phyloP scores from a whole-genome alignment of 306 rosid species.

The Cyamopsis tetragonoloba region DNA sequence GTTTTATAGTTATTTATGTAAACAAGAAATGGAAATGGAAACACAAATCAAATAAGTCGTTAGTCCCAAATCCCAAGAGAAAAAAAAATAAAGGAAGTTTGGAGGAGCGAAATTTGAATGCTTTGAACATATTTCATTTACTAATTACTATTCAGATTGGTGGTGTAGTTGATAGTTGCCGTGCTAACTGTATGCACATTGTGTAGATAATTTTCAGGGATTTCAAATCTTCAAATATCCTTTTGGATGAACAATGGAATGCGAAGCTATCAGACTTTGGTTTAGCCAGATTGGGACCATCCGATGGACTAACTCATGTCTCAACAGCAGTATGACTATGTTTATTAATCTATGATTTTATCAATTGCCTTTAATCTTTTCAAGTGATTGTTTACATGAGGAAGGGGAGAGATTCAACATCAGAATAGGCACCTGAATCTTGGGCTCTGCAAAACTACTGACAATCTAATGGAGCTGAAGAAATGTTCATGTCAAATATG shows the following conservation, averaged over 20 bases:
- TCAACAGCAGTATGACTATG: constrained; percentile 82
- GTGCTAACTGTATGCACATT: constrained; percentile 8
- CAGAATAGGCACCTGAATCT: neutral
- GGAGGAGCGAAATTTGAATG: constrained; percentile 8
- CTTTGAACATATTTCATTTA: neutral
- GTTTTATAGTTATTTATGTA: no score
- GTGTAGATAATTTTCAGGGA: constrained; percentile 93
- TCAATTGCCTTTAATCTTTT: constrained; percentile 1
- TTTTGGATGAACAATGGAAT: constrained; percentile 89
- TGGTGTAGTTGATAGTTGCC: constrained; percentile 10
- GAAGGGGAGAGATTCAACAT: neutral
- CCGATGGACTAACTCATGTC: constrained; percentile 93
- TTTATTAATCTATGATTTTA: constrained; percentile 1
- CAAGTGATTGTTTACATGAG: neutral
- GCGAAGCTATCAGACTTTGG: constrained; percentile 98
- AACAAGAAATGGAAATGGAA: no score
- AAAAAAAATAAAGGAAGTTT: neutral
- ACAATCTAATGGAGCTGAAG: neutral
- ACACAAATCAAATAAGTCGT: no score
- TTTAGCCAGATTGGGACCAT: constrained; percentile 92
- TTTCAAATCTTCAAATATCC: constrained; percentile 95
- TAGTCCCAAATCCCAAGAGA: no score
- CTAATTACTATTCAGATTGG: neutral
- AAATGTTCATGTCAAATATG: constrained; percentile 14
- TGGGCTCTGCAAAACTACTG: neutral